phyloP scores from a whole-genome alignment of 106 monocot genomes.

The Triglochin maritima region DNA sequence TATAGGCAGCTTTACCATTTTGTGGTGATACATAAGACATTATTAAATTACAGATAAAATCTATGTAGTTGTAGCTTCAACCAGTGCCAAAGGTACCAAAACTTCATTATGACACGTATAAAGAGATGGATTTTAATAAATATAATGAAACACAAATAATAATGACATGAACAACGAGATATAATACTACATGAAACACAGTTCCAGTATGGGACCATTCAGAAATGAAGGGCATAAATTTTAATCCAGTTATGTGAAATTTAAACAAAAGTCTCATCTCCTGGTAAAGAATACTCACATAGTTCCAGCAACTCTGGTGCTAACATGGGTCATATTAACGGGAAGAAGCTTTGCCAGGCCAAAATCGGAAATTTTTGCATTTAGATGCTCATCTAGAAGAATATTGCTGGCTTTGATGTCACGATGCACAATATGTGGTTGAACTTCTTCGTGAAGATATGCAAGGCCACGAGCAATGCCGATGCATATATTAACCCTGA shows the following conservation, averaged over 20 bases:
- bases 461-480: conserved; percentile 18
- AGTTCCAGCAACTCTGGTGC: conserved; percentile 20
- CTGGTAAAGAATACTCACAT: conserved; percentile 13
- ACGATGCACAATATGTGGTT: conserved; percentile 13
- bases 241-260: neutral
- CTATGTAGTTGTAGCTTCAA: no score
- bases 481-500: conserved; percentile 10
- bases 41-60: no score
- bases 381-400: conserved; percentile 10
- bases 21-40: no score
- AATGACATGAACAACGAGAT: no score
- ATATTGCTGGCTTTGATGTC: conserved; percentile 23
- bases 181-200: no score
- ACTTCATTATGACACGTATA: no score
- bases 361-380: conserved; percentile 16
- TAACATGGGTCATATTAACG: conserved; percentile 12
- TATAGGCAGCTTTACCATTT: no score
- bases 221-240: neutral
- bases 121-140: no score
- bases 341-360: conserved; percentile 21
- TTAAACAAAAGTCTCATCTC: neutral
- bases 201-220: neutral
- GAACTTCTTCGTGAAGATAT: conserved; percentile 16
- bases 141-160: no score
- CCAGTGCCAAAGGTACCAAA: no score